Base-by-base conservation (phyloP, 352 stramenopile genomes). In the Plasmopara viticola region DNA sequence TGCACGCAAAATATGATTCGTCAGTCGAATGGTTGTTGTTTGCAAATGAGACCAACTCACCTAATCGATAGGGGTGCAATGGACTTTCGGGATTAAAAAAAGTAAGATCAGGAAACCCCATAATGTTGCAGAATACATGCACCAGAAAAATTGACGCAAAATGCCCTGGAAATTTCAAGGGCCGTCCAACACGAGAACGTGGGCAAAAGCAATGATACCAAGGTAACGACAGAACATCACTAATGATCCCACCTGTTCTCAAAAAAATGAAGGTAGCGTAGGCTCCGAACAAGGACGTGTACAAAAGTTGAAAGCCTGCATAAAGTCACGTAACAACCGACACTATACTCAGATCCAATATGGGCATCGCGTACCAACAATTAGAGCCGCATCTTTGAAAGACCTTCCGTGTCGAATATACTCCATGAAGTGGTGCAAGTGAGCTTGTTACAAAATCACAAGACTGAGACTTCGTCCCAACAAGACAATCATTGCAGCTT, bases 61-160 rank as follows among this genome's bases (percentile, higher is more conserved):
- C 67, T 78, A 77, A 79, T 78, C 80, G 80, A 62, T 78, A 91
- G 50, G 65, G 56, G 34, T 90, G 78, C 53, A 93, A 59, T n/a
- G 70, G 74, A 51, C 70, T 90, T 7, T 90, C 78, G 1, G 74
- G 75, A 30, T 75, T 84, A 53, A 92, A 87, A 56, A 95, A 95
- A 12, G 74, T 78, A 37, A 95, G 51, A 44, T 94, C 84, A 10
- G 94, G 94, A 34, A 98, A 89, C 43, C 94, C 94, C 90, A 98
- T 96, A 51, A 93, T 72, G 61, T 98, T 98, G 82, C 94, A 98
- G 56, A 97, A 97, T 14, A 94, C 70, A 67, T 98, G 95, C 37
- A 90, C 80, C 6, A 94, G 50, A 46, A 95, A 87, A 44, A 97
- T 92, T 17, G 86, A 87, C 9, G 76, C 57, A 48, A 98, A 87